Conservation (phyloP, 1,139 yeast species). For the Blastobotrys persicus region DNA sequence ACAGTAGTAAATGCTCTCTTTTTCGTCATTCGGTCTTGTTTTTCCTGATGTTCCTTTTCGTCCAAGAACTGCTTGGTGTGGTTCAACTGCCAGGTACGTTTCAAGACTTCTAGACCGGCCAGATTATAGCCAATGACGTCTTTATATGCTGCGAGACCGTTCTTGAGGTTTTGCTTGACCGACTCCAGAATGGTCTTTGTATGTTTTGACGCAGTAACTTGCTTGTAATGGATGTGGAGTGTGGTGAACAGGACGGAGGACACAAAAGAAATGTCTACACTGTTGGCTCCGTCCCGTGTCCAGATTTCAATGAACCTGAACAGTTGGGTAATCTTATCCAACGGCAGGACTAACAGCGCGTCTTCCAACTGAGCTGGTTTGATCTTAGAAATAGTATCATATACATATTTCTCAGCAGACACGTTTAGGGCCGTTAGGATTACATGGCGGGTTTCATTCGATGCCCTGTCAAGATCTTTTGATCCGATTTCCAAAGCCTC, state of each 20-base stretch:
- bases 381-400: slow-evolving; percentile 66
- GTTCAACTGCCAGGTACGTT: slow-evolving; percentile 72
- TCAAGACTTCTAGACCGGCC: slow-evolving; percentile 73
- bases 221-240: slow-evolving; percentile 71
- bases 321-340: slow-evolving; percentile 72
- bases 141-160: slow-evolving; percentile 50
- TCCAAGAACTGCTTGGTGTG: slow-evolving; percentile 77
- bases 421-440: slow-evolving; percentile 67
- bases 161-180: slow-evolving; percentile 35
- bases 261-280: slow-evolving; percentile 49
- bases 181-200: slow-evolving; percentile 39
- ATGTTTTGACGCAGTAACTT: slow-evolving; percentile 45
- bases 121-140: slow-evolving; percentile 79
- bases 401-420: slow-evolving; percentile 74
- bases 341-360: slow-evolving; percentile 85
- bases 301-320: slow-evolving; percentile 73
- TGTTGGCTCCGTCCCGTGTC: slow-evolving; percentile 52
- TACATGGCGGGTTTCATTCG: slow-evolving; percentile 50
- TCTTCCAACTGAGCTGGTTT: slow-evolving; percentile 87
- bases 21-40: slow-evolving; percentile 53
- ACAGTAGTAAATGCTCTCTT: slow-evolving; percentile 60
- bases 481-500: slow-evolving; percentile 87
- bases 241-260: slow-evolving; percentile 75
- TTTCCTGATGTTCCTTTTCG: slow-evolving; percentile 56
- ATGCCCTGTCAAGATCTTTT: slow-evolving; percentile 67